Evolutionary conservation across 106 monocot genomes (phyloP).

Genomic region (Dioscorea dumetorum): DNA sequence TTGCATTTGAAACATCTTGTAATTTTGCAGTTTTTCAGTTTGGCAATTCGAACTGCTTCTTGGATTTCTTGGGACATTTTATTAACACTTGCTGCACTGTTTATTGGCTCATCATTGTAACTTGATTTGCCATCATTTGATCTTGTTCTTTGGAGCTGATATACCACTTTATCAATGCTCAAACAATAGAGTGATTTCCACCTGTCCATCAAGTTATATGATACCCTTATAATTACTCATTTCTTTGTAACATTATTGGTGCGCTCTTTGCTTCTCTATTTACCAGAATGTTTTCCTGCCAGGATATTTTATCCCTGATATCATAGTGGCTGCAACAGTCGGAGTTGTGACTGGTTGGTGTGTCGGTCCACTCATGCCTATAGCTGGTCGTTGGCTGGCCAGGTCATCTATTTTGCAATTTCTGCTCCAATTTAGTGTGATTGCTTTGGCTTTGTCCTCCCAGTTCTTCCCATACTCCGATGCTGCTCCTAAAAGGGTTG

Average conservation of each 20-base stretch:
- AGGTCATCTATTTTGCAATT: constrained; percentile 53
- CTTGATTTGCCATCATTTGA: too few species aligned
- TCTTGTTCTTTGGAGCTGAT: too few species aligned
- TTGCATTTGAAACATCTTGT: not conserved
- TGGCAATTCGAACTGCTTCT: too few species aligned
- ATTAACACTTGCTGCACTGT: too few species aligned
- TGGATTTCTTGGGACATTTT: too few species aligned
- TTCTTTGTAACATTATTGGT: not conserved
- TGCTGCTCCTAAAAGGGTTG: constrained; percentile 88
- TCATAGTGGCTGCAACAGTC: constrained; percentile 69
- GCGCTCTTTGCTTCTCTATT: not conserved
- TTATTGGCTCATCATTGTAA: too few species aligned
- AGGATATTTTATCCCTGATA: constrained; percentile 92
- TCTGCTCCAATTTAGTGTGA: constrained; percentile 64
- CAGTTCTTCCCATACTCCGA: constrained; percentile 83
- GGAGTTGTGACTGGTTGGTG: constrained; percentile 81
- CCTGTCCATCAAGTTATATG: not conserved
- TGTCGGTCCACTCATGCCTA: constrained; percentile 74
- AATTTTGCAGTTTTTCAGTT: not conserved
- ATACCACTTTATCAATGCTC: not conserved
- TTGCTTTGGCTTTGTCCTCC: constrained; percentile 71
- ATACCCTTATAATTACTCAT: not conserved
- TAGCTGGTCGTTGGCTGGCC: constrained; percentile 67
- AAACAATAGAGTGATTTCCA: not conserved
- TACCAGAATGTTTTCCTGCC: constrained; percentile 10